Percentiles rank a stretch among this genome's conserved stretches.
phyloP scores from a whole-genome alignment of 805 yeast species.

The Yamadazyma akitaensis region DNA sequence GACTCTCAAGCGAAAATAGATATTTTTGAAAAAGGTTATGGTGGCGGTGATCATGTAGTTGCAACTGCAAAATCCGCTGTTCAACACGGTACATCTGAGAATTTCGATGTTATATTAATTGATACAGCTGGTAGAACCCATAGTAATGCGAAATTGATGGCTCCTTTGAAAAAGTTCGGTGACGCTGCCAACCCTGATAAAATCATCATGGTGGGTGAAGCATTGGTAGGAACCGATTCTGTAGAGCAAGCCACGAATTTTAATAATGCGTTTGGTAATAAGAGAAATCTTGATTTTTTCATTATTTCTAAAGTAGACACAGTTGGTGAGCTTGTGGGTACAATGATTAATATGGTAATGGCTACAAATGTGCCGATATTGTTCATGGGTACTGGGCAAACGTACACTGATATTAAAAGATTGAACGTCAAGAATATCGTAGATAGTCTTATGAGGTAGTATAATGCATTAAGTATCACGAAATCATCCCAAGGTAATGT shows the following conservation, averaged over 20 bases:
- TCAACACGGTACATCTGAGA: constrained; percentile 63
- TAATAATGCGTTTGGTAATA: constrained; percentile 87
- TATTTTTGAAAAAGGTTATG: constrained; percentile 91
- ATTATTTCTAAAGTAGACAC: constrained; percentile 94
- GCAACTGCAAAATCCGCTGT: constrained; percentile 91
- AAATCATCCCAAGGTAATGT: too few species aligned
- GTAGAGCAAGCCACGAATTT: constrained; percentile 93
- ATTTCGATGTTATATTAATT: constrained; percentile 82
- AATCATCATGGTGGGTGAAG: constrained; percentile 98
- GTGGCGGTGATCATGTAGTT: constrained; percentile 92
- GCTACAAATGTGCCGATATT: constrained; percentile 93
- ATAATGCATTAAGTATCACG: too few species aligned
- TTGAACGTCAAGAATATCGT: constrained; percentile 93
- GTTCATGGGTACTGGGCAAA: constrained; percentile 96
- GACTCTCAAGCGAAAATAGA: constrained; percentile 54
- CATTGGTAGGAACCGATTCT: constrained; percentile 94
- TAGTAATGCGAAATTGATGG: constrained; percentile 91
- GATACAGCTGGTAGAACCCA: constrained; percentile 99
- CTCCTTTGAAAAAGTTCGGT: constrained; percentile 91
- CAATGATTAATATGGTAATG: constrained; percentile 96
- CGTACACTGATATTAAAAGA: constrained; percentile 89
- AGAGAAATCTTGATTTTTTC: constrained; percentile 80
- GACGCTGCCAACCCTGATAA: constrained; percentile 94
- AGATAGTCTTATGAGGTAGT: constrained; percentile 61
- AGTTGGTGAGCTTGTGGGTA: constrained; percentile 93